phyloP scores from a whole-genome alignment of 352 stramenopile species.

The Pythium angustatum region DNA sequence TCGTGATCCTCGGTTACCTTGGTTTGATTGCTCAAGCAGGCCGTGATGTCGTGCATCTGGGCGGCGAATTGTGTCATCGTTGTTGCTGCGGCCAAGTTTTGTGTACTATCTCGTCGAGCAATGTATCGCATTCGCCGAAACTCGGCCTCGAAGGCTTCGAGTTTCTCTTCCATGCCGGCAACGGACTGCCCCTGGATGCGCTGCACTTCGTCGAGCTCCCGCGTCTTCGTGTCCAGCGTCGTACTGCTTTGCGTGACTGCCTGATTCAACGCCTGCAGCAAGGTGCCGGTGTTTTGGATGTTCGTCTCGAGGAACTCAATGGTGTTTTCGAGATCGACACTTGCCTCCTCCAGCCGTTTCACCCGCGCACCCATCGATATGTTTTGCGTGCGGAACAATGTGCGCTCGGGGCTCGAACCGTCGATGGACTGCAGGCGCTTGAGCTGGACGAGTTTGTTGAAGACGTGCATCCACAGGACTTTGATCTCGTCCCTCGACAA shows the following conservation, averaged over 20 bases:
- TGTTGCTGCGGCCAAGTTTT: constrained; percentile 25
- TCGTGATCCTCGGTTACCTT: constrained; percentile 37
- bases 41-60: constrained; percentile 45
- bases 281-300: constrained; percentile 41
- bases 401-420: constrained; percentile 47
- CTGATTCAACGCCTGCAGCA: constrained; percentile 41
- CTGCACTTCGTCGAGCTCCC: constrained; percentile 45
- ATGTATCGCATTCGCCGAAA: constrained; percentile 48
- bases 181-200: constrained; percentile 45
- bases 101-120: constrained; percentile 38
- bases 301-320: constrained; percentile 48
- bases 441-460: constrained; percentile 56
- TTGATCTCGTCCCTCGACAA: constrained; percentile 43
- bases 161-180: constrained; percentile 56
- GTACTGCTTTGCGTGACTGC: constrained; percentile 39
- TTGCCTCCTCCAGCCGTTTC: constrained; percentile 56
- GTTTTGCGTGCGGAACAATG: constrained; percentile 59
- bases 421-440: constrained; percentile 55
- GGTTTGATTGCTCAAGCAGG: constrained; percentile 33
- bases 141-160: constrained; percentile 55
- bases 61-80: constrained; percentile 23
- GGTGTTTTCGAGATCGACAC: constrained; percentile 47
- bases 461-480: constrained; percentile 48
- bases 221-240: constrained; percentile 39
- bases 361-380: constrained; percentile 67